These are phyloP conservation scores for Hippophae gyantsensis DNA, from an alignment of 306 rosid genomes.

Conservation along the genomic window DNA sequence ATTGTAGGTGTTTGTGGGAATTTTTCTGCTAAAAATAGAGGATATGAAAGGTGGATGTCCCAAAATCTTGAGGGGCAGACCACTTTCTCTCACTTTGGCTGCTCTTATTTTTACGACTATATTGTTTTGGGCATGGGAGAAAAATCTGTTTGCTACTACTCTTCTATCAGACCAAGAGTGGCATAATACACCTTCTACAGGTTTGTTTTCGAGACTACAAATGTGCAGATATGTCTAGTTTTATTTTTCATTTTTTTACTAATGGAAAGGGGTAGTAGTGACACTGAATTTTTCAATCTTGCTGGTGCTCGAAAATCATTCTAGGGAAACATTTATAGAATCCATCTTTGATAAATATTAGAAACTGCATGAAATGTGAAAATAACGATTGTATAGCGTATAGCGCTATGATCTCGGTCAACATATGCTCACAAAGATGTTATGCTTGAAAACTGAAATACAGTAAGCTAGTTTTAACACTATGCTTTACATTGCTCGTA, in stretches of 20 bases:
- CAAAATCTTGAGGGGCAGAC: conserved; percentile 36
- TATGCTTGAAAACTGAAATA: too few species aligned
- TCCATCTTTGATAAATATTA: neutral
- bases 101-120: conserved; percentile 38
- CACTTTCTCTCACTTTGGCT: conserved; percentile 43
- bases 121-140: conserved; percentile 64
- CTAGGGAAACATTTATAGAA: neutral
- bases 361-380: neutral
- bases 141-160: conserved; percentile 42
- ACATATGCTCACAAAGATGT: too few species aligned
- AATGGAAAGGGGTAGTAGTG: neutral
- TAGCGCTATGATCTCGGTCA: too few species aligned
- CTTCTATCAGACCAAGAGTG: conserved; percentile 36
- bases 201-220: conserved; percentile 34
- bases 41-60: conserved; percentile 56
- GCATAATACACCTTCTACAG: conserved; percentile 32
- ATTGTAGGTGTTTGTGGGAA: neutral
- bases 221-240: neutral
- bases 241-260: neutral
- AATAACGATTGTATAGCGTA: too few species aligned
- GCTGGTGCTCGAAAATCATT: neutral
- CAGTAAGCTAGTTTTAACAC: too few species aligned
- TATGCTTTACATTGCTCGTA: neutral
- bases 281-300: neutral
- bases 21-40: neutral